Base-by-base conservation (phyloP, 2,329 filamentous ascomycete genomes). In the Fusarium hainanense region DNA sequence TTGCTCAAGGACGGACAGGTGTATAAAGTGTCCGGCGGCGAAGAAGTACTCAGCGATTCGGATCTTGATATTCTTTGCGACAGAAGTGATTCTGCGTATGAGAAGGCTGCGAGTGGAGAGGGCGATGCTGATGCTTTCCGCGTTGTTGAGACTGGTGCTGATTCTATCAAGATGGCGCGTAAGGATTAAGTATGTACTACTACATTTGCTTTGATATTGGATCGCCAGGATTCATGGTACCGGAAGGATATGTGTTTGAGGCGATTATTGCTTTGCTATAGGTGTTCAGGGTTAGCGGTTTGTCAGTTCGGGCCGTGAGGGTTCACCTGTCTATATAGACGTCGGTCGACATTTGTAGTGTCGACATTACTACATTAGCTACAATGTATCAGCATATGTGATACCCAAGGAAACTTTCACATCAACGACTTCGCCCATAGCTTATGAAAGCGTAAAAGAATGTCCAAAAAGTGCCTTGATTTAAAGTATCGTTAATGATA, bases 1-100 rank as follows among this genome's bases (percentile, higher is more conserved):
- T 80, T 94, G 6, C 82, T 92, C 40, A 89, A 90, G 74, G 92
- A 96, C 66, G 96, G 97, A 4, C 80, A 88, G 75, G 85, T 89
- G 0, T 90, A 88, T 74, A 80, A 86, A 59, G 82, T 85, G 18
- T 85, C 85, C 0, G 88, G 86, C 0, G 89, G 88, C 0, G 86
- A 88, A 47, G 85, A 89, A 30, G 82, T 98, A 11, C 79, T 98
- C 37, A 92, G 88, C 43, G 88, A 96, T 49, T 83, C 87, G 27
- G 96, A 98, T 74, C 75, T 99, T 27, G 86, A 90, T 4, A 89
- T 93, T 4, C 78, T 99, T 54, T 92, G 93, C 46, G 94, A 98
- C 80, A 84, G 94, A 50, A 88, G 84, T 58, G 88, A 90, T 40
- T 85, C 83, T 32, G 89, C 89, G 0, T 91, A 90, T 69, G 87